phyloP scores from a whole-genome alignment of 139 green algal genomes.

The Chlamydomonas schloesseri region DNA sequence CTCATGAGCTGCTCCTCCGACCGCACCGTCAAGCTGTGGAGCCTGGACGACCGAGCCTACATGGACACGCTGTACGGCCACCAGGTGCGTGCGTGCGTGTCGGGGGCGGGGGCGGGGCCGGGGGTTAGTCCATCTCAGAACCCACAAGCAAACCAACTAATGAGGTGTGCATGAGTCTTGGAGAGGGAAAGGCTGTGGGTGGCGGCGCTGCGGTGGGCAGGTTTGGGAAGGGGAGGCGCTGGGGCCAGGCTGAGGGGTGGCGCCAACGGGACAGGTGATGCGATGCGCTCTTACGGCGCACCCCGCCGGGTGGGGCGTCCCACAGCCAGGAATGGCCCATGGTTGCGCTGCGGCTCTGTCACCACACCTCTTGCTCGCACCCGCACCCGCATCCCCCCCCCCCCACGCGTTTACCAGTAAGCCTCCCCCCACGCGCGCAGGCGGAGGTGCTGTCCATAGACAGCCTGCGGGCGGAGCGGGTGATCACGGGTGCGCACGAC shows the following conservation, averaged over 20 bases:
- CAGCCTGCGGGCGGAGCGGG: slow-evolving; percentile 78
- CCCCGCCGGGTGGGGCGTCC: no score
- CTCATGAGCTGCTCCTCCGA: slow-evolving; percentile 84
- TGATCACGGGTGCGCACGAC: slow-evolving; percentile 83
- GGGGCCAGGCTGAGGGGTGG: no score
- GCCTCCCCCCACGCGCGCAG: background rate
- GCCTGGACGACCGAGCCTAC: slow-evolving; percentile 93
- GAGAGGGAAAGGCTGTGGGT: background rate
- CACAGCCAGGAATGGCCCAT: no score
- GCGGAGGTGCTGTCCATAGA: slow-evolving; percentile 83
- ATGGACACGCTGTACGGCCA: slow-evolving; percentile 96
- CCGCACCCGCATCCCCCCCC: background rate
- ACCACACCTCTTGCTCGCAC: no score
- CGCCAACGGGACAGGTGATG: no score
- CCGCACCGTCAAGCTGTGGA: slow-evolving; percentile 91
- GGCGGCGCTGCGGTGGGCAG: background rate
- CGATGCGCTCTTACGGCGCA: no score
- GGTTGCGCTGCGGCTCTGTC: no score
- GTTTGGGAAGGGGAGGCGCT: background rate
- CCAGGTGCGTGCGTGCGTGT: slow-evolving; percentile 57
- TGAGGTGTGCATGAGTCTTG: no score
- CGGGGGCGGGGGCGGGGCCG: background rate
- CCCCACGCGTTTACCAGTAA: no score
- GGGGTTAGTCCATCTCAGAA: background rate
- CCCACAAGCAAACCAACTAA: no score